Evolutionary conservation across 805 yeast species (phyloP), one percentile per base, ranked within the genome.

Genomic region (Candida orba): DNA sequence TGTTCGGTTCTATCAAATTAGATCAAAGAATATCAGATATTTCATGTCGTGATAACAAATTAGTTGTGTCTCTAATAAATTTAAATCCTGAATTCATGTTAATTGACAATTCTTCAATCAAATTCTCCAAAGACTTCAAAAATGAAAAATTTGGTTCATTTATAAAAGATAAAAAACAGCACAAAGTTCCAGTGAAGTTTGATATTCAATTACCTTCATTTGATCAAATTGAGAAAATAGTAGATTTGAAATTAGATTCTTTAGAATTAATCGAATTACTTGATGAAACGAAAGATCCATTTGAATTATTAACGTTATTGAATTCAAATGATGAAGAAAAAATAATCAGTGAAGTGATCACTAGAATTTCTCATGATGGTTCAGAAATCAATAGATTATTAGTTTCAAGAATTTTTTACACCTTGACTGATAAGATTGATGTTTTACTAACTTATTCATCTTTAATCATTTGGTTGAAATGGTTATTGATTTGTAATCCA

Each of bases 401-500:
- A 8, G 32, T n/a, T 5, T 30, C 32, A 13, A 33, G 20, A 10
- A 33, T 33, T 9, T 33, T 33, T 10, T 17, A 33, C 14, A 18
- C 18, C 5, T 33, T 33, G 18, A 33, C 17, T 9, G 35, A 17
- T 17, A 33, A 67, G 31, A 23, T 39, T 5, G 31, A 36, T 33
- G 14, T 68, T 22, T 56, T 66, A 17, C 75, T 76, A 20, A 58
- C 65, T 25, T 65, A 75, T 37, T 68, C 79, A 6, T 57, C 62
- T 37, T 63, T 64, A 45, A 64, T 71, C 37, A 54, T 66, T 10
- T 91, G 97, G 96, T 68, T 90, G 41, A 84, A 85, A 60, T 87
- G 93, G 88, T 53, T 86, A 15, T 65, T 90, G 46, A 71, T 89
- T 24, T 64, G 75, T 13, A 84, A 83, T 56, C 87, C 90, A 23